These are phyloP conservation scores for Ammopiptanthus mongolicus DNA, from an alignment of 306 rosid genomes.

Conservation along the genomic window DNA sequence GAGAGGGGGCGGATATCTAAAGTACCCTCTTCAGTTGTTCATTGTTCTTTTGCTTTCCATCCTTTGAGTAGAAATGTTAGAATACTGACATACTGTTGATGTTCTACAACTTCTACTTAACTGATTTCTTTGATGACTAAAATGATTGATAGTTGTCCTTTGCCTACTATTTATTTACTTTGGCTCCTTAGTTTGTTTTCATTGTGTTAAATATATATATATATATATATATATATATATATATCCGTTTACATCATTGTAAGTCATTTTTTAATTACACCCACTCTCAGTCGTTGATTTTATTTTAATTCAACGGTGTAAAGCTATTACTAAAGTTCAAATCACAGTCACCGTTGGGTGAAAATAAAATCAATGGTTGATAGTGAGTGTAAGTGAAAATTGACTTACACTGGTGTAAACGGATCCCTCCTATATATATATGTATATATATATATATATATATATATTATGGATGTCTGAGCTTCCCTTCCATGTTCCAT, in stretches of 20 bases:
- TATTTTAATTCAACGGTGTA: too few species aligned
- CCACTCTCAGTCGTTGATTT: too few species aligned
- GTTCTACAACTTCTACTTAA: not conserved
- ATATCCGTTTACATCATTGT: too few species aligned
- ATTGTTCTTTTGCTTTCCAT: slow-evolving; percentile 8
- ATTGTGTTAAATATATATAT: not conserved
- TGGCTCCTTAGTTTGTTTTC: slow-evolving; percentile 15
- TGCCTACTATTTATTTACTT: slow-evolving; percentile 5
- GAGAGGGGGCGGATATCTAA: not conserved
- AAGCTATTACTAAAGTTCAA: too few species aligned
- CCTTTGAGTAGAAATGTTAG: slow-evolving; percentile 8
- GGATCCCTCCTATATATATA: too few species aligned
- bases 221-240: not conserved
- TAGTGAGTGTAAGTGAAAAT: too few species aligned
- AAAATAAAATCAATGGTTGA: too few species aligned
- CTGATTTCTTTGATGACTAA: not conserved
- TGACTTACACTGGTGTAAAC: too few species aligned
- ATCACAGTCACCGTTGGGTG: too few species aligned
- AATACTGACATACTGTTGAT: not conserved
- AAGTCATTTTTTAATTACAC: too few species aligned
- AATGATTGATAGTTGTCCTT: not conserved
- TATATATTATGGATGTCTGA: not conserved
- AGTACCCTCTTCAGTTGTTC: not conserved
- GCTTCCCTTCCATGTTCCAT: slow-evolving; percentile 7
- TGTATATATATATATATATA: not conserved